Conservation (phyloP, 2,329 filamentous ascomycete species). For the Blastomyces percursus region DNA sequence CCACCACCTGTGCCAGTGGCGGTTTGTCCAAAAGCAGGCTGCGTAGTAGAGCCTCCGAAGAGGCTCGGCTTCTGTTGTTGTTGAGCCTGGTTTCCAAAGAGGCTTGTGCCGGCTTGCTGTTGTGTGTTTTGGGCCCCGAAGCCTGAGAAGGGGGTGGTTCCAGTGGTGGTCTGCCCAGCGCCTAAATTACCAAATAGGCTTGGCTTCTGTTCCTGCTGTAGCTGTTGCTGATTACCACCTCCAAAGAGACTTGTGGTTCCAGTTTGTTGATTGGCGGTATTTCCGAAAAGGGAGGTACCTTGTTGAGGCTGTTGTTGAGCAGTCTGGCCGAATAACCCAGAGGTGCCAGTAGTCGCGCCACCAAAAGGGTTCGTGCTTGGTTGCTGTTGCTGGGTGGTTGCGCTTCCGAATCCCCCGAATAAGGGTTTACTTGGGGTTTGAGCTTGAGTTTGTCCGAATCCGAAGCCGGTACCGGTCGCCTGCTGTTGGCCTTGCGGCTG, state of each 20-base stretch:
- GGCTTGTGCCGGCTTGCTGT: conserved; percentile 23
- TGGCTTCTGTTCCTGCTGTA: conserved; percentile 17
- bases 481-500: conserved; percentile 20
- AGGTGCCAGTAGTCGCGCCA: conserved; percentile 18
- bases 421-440: conserved; percentile 30
- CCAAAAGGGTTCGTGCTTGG: conserved; percentile 38
- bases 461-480: conserved; percentile 31
- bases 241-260: conserved; percentile 35
- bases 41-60: conserved; percentile 35
- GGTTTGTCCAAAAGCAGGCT: conserved; percentile 19
- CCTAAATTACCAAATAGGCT: conserved; percentile 11
- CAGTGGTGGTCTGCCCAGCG: conserved; percentile 10
- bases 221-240: conserved; percentile 26
- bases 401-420: conserved; percentile 27
- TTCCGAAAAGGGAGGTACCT: conserved; percentile 29
- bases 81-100: conserved; percentile 38
- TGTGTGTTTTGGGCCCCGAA: conserved; percentile 29
- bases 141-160: conserved; percentile 9
- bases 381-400: conserved; percentile 35
- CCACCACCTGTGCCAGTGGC: conserved; percentile 19
- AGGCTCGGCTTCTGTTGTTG: conserved; percentile 47
- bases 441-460: conserved; percentile 31
- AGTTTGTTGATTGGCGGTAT: conserved; percentile 33
- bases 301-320: conserved; percentile 30
- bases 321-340: conserved; percentile 31